Evolutionary conservation across 225 moss, liverwort and hornwort genomes (phyloP).

Genomic region (Asterella californica): DNA sequence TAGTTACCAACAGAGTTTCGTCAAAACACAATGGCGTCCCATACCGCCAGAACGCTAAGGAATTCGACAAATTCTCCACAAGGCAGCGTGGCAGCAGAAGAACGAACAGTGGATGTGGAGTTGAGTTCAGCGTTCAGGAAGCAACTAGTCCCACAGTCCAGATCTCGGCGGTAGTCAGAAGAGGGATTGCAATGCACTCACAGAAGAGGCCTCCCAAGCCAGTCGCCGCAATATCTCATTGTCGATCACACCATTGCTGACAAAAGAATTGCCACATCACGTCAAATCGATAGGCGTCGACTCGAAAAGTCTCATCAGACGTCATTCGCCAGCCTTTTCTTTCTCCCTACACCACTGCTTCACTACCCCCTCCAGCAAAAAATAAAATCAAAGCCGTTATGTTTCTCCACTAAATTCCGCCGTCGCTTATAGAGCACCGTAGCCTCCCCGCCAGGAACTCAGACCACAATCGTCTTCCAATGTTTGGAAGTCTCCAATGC

Average conservation of each 20-base stretch:
- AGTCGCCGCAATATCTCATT: slow-evolving; percentile 4
- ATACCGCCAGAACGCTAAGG: not conserved
- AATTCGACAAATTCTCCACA: not conserved
- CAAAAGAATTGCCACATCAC: slow-evolving; percentile 14
- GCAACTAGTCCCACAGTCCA: not conserved
- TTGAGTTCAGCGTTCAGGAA: too few relatives aligned
- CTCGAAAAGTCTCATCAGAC: not conserved
- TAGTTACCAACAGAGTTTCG: not conserved
- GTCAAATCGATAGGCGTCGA: slow-evolving; percentile 13
- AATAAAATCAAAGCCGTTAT: slow-evolving; percentile 19
- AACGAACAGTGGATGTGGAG: not conserved
- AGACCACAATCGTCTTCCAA: not conserved
- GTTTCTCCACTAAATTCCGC: slow-evolving; percentile 6
- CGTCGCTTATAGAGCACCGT: not conserved
- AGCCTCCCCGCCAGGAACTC: not conserved
- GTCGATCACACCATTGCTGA: slow-evolving; percentile 7
- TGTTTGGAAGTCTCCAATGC: not conserved
- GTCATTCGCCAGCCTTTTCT: slow-evolving; percentile 7
- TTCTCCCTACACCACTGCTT: slow-evolving; percentile 9
- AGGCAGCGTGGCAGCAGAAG: not conserved
- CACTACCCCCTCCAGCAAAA: slow-evolving; percentile 19
- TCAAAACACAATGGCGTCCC: not conserved
- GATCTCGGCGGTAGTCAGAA: not conserved
- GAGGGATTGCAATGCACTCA: not conserved
- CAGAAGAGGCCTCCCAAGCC: slow-evolving; percentile 9